Conservation (phyloP, 768 basidiomycete species). For the Xerocomellus dryophilus region DNA sequence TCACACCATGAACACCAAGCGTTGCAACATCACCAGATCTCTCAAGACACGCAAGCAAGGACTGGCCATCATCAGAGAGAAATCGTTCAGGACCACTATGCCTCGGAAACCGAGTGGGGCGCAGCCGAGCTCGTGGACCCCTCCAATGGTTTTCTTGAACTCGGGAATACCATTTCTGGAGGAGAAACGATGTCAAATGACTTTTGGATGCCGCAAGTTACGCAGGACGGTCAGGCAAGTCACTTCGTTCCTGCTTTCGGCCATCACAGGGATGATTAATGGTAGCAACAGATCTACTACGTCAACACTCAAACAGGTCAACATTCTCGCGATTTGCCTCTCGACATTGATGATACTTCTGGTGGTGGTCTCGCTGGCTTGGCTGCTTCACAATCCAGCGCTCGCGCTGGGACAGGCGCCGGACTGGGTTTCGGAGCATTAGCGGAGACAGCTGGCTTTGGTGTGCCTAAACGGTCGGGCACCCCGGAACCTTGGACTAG, state of each 20-base stretch:
- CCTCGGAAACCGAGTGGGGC: conserved; percentile 49
- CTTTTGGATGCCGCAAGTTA: conserved; percentile 90
- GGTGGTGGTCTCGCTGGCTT: conserved; percentile 62
- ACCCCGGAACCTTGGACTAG: conserved; percentile 83
- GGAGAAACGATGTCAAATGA: conserved; percentile 53
- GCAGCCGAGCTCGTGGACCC: conserved; percentile 22
- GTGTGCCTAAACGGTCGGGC: conserved; percentile 52
- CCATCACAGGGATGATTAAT: background rate
- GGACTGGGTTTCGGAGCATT: conserved; percentile 46
- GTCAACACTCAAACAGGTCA: conserved; percentile 87
- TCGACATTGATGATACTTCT: conserved; percentile 62
- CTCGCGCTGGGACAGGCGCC: conserved; percentile 53
- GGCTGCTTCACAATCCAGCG: conserved; percentile 50
- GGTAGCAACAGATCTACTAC: conserved; percentile 78
- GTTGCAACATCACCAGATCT: conserved; percentile 10
- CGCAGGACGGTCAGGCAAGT: conserved; percentile 77
- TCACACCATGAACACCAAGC: conserved; percentile 27
- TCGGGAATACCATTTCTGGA: conserved; percentile 25
- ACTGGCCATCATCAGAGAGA: conserved; percentile 9
- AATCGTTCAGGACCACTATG: conserved; percentile 24
- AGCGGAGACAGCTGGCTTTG: conserved; percentile 52
- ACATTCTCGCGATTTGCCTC: conserved; percentile 79
- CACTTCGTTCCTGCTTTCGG: background rate
- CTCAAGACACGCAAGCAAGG: conserved; percentile 16
- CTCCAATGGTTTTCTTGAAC: conserved; percentile 39